A percentile compares a stretch with the other conserved stretches of the same genome.
phyloP scores from a whole-genome alignment of 768 basidiomycete species.

The Boletus rubroflammeus region DNA sequence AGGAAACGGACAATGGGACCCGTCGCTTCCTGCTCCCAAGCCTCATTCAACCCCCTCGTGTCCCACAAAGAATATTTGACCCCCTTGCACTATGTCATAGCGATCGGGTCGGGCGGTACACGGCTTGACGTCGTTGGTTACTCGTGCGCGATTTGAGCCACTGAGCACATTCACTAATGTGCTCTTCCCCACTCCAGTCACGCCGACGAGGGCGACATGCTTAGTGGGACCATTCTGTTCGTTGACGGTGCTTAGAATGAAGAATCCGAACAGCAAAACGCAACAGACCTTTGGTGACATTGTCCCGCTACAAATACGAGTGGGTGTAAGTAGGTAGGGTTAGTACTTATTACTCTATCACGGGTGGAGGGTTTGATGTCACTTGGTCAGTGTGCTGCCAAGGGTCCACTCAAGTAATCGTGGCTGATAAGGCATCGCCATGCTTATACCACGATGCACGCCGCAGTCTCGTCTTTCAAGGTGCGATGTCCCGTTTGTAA shows the following conservation, averaged over 20 bases:
- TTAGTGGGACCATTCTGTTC: conserved; percentile 2
- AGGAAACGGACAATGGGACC: conserved; percentile 4
- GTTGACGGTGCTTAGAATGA: background rate
- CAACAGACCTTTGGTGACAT: conserved; percentile 6
- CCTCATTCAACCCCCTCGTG: conserved; percentile 13
- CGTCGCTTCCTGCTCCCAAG: background rate
- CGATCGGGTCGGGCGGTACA: background rate
- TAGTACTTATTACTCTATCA: background rate
- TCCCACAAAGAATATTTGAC: conserved; percentile 5
- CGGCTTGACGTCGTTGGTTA: conserved; percentile 4
- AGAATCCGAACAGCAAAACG: background rate
- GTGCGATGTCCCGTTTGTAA: background rate
- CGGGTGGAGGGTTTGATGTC: background rate
- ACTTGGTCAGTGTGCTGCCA: background rate
- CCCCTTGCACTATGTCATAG: background rate
- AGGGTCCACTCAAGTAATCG: background rate
- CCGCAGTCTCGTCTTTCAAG: background rate
- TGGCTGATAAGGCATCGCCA: background rate
- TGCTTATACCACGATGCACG: conserved; percentile 2
- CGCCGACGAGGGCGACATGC: conserved; percentile 13
- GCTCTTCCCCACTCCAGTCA: conserved; percentile 15
- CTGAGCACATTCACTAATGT: conserved; percentile 16
- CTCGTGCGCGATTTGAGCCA: background rate
- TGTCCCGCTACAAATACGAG: background rate
- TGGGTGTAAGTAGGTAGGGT: background rate